Conservation (phyloP, 2,329 filamentous ascomycete genomes). For the Pseudogymnoascus sp. region DNA sequence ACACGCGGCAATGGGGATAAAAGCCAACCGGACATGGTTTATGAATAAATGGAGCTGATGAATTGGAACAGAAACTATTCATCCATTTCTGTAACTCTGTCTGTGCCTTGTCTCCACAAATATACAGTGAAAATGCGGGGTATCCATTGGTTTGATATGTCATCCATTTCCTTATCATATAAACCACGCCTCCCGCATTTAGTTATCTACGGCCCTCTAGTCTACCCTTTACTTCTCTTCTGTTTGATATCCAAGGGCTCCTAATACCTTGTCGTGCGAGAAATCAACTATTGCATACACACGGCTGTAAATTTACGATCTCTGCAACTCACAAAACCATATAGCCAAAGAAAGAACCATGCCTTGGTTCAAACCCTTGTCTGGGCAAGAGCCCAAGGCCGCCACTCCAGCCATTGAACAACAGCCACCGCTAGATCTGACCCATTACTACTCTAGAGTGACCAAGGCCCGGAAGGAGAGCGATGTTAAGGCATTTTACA, state of each 20-base stretch:
- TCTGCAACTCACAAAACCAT: not conserved
- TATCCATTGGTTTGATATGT: conserved; percentile 4
- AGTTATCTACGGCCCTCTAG: not conserved
- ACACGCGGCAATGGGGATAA: not conserved
- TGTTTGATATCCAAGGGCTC: not conserved
- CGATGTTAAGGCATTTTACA: conserved; percentile 74
- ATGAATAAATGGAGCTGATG: conserved; percentile 4
- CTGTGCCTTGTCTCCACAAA: not conserved
- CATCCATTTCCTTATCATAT: not conserved
- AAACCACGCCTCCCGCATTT: not conserved
- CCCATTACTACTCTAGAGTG: conserved; percentile 67
- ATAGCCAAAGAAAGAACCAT: not conserved
- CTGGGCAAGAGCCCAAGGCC: not conserved
- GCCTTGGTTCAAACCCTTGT: not conserved
- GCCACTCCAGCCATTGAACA: conserved; percentile 11
- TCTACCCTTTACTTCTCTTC: not conserved
- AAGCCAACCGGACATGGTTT: not conserved
- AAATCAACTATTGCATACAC: not conserved
- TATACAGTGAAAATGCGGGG: conserved; percentile 4
- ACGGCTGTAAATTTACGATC: not conserved
- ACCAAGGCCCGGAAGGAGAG: conserved; percentile 59
- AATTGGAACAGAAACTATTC: conserved; percentile 1
- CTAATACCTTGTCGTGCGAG: not conserved
- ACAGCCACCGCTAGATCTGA: conserved; percentile 59
- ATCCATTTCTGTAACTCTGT: not conserved